Evolutionary conservation across 2,329 filamentous ascomycete genomes (phyloP), one percentile per base, ranked within the genome.

Genomic region (Penicillium frequentans): DNA sequence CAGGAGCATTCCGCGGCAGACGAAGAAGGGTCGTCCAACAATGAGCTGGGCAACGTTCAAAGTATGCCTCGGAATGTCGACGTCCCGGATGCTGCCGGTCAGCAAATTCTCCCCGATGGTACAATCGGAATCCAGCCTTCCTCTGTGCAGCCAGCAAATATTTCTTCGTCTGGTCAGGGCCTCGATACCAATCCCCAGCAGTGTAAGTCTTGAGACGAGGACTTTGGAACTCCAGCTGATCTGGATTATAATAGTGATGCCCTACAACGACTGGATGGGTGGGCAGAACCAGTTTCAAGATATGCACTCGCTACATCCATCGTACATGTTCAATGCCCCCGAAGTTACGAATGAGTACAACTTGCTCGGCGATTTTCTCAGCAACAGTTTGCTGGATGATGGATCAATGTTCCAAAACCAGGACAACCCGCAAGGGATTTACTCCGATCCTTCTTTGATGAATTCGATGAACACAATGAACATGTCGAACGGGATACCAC

Each of bases 301-400:
- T 76, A 95, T 97, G 88, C 91, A 95, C 78, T 91, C 87, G 72
- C 91, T 93, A 71, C 91, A 97, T 77, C 90, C 91, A 57, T 95
- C 90, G 70, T 98, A 95, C 80, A 93, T 96, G 89, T 96, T 97
- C 78, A 89, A 89, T 72, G 86, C 87, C n/a, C 90, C 92, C 61
- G 95, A 99, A 77, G 90, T 97, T 67, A 93, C 90, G 59, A 95
- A 95, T 77, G 95, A 99, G 80, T 97, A 96, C 75, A 96, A 97
- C 72, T 81, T 98, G 51, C 86, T 99, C 70, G 96, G 96, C 80
- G 93, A 99, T 75, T 98, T 98, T 72, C 84, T 99, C 59, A 95
- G 93, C 75, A 96, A 88, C 65, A 96, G 91, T 71, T 80, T 97
- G 54, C 84, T 97, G 63, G 93, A 98, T 77, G 93, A 96, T 73